Conservation (phyloP, 345 rosid genomes). For the Syzygium aromaticum region DNA sequence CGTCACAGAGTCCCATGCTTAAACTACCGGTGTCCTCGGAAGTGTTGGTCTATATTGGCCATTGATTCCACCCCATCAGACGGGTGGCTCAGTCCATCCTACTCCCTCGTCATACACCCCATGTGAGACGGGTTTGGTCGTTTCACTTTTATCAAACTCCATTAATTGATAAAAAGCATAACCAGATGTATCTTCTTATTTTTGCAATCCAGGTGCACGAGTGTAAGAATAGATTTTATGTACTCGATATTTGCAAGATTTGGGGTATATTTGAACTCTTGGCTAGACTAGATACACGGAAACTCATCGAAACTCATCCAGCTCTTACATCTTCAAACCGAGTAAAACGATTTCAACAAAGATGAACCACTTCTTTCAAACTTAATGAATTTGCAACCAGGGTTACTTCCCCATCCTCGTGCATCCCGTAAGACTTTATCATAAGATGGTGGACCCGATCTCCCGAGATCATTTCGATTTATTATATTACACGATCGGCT, state of each 20-base stretch:
- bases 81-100: neutral
- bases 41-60: neutral
- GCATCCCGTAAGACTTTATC: neutral
- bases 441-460: neutral
- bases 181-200: neutral
- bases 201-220: neutral
- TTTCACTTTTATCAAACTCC: neutral
- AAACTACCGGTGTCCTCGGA: neutral
- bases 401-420: neutral
- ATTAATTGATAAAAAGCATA: neutral
- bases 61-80: neutral
- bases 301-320: neutral
- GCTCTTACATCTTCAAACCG: neutral
- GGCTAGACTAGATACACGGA: neutral
- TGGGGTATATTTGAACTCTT: neutral
- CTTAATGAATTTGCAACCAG: neutral
- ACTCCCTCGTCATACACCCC: neutral
- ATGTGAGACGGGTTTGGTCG: neutral
- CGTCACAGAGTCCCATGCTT: neutral
- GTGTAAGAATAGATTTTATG: neutral
- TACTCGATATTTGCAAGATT: neutral
- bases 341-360: neutral
- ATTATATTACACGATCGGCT: neutral
- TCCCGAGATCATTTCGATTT: neutral
- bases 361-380: neutral